Evolutionary conservation across 1,139 yeast genomes (phyloP).

Genomic region (Yarrowia galli): DNA sequence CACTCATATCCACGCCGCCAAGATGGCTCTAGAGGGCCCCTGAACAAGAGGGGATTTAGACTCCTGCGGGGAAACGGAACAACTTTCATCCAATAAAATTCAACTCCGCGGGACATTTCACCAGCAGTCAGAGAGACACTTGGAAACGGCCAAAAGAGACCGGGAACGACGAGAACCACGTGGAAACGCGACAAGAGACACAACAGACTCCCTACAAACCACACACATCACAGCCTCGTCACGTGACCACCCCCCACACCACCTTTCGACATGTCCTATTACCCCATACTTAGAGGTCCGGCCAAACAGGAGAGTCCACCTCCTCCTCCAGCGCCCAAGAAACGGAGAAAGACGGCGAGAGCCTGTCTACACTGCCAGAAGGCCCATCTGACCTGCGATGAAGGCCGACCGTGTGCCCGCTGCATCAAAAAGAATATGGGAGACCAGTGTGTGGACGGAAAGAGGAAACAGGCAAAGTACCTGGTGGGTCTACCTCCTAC

Average conservation of each 20-base stretch:
- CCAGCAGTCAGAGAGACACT: not conserved
- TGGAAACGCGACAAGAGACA: too few relatives aligned
- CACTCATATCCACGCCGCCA: not conserved
- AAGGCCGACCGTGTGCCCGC: constrained; percentile 78
- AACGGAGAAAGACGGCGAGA: constrained; percentile 68
- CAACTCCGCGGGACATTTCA: constrained; percentile 22
- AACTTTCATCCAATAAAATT: constrained; percentile 34
- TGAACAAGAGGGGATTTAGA: not conserved
- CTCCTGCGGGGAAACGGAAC: constrained; percentile 37
- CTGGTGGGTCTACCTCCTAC: constrained; percentile 47
- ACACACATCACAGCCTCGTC: too few relatives aligned
- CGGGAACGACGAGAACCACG: too few relatives aligned
- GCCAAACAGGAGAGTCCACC: constrained; percentile 42
- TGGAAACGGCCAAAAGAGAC: too few relatives aligned
- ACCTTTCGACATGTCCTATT: constrained; percentile 8
- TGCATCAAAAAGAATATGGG: constrained; percentile 75
- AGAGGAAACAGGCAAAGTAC: constrained; percentile 84
- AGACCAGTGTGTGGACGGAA: constrained; percentile 86
- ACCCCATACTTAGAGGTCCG: constrained; percentile 30
- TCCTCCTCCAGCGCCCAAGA: constrained; percentile 50
- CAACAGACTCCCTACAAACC: too few relatives aligned
- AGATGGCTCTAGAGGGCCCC: not conserved
- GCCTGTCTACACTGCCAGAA: constrained; percentile 89
- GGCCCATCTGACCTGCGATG: constrained; percentile 88
- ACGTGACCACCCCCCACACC: not conserved